Evolutionary conservation across 768 basidiomycete species (phyloP).

Genomic region (Amanita polypyramis): DNA sequence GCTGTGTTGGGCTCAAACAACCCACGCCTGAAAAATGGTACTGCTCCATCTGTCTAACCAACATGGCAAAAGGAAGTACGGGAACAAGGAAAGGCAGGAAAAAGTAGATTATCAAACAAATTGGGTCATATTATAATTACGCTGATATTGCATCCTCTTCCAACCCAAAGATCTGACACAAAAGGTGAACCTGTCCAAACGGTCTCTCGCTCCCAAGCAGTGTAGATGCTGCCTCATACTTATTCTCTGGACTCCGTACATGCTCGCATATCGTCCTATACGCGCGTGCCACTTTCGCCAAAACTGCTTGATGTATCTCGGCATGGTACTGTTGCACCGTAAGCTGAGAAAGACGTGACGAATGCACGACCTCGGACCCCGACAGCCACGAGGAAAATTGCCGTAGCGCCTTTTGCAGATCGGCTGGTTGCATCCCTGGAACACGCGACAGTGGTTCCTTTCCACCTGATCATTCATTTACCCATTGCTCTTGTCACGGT

Average conservation of each 20-base stretch:
- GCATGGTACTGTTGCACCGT: constrained; percentile 54
- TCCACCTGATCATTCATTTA: neutral
- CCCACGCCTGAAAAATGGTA: constrained; percentile 43
- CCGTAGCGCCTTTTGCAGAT: constrained; percentile 51
- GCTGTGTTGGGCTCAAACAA: constrained; percentile 45
- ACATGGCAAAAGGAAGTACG: constrained; percentile 17
- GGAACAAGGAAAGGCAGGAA: constrained; percentile 16
- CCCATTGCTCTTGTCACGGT: neutral
- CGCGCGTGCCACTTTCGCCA: constrained; percentile 54
- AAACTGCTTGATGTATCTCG: constrained; percentile 66
- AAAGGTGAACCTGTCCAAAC: constrained; percentile 64
- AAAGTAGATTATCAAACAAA: constrained; percentile 26
- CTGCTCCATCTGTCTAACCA: constrained; percentile 37
- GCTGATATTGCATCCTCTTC: constrained; percentile 26
- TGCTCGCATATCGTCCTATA: constrained; percentile 71
- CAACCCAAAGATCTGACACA: constrained; percentile 74
- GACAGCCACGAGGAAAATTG: constrained; percentile 83
- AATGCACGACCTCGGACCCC: constrained; percentile 67
- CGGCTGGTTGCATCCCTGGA: constrained; percentile 51
- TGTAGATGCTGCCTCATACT: constrained; percentile 88
- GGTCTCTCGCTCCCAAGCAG: constrained; percentile 75
- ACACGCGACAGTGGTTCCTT: constrained; percentile 69
- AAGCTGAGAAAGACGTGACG: constrained; percentile 69
- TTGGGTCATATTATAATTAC: constrained; percentile 5
- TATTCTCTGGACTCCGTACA: constrained; percentile 64